Percentiles rank a stretch among this genome's conserved stretches.
Conservation (phyloP, 768 basidiomycete genomes). For the Pulveroboletus frians region DNA sequence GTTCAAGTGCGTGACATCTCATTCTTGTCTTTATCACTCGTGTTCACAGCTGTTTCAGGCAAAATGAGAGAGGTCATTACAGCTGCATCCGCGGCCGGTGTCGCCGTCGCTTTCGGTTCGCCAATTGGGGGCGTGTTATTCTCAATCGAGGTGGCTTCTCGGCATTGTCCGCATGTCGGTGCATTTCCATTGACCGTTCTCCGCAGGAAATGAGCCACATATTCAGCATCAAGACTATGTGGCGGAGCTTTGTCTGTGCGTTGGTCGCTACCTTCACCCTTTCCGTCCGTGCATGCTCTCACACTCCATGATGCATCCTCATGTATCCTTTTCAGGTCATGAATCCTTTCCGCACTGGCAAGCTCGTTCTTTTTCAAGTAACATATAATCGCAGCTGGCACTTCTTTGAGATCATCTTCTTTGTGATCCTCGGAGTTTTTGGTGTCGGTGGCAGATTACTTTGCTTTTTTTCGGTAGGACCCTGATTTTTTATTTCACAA, state of each 20-base stretch:
- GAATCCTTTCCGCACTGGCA: constrained; percentile 98
- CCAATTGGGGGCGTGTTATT: constrained; percentile 98
- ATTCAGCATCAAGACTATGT: constrained; percentile 98
- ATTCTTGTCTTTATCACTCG: constrained; percentile 2
- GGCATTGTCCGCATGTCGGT: not conserved
- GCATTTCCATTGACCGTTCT: not conserved
- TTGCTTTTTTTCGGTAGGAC: not conserved
- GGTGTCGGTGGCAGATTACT: constrained; percentile 53
- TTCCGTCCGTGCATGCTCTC: constrained; percentile 55
- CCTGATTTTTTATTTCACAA: constrained; percentile 38
- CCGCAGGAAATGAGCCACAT: constrained; percentile 94
- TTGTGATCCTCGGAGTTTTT: constrained; percentile 91
- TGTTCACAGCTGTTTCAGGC: constrained; percentile 35
- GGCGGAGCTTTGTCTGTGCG: constrained; percentile 96
- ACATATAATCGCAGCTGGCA: constrained; percentile 98
- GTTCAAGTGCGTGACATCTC: constrained; percentile 60
- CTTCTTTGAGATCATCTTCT: constrained; percentile 97
- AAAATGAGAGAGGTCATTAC: constrained; percentile 90
- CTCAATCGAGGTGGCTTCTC: constrained; percentile 76
- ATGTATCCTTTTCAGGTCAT: constrained; percentile 58
- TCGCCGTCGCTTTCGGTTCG: constrained; percentile 97
- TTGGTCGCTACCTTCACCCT: constrained; percentile 94
- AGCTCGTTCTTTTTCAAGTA: constrained; percentile 96
- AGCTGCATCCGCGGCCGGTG: constrained; percentile 94
- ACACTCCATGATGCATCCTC: constrained; percentile 19